Evolutionary conservation across 371 early-diverging fungal species (phyloP).

Genomic region (Mucor indicus): DNA sequence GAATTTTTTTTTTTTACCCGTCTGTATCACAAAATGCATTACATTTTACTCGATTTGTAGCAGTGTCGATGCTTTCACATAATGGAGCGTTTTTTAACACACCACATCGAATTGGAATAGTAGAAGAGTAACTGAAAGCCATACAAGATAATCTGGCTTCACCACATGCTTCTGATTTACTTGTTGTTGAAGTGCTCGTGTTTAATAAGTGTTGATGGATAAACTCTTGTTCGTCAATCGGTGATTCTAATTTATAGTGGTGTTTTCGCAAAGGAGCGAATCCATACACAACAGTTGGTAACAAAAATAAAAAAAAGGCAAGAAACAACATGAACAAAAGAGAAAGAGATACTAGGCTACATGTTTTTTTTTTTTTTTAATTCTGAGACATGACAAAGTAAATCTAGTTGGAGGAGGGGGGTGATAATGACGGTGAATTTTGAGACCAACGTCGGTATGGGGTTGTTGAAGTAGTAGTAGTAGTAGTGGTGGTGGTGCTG

Average conservation of each 20-base stretch:
- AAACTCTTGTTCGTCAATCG: slow-evolving; percentile 2
- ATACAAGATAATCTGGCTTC: slow-evolving; percentile 8
- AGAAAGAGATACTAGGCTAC: neutral
- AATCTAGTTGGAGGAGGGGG: neutral
- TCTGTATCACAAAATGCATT: slow-evolving; percentile 13
- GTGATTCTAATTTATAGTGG: slow-evolving; percentile 2
- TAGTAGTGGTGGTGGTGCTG: too few relatives aligned
- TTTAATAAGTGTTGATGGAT: neutral
- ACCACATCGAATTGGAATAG: slow-evolving; percentile 6
- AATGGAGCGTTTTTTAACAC: neutral
- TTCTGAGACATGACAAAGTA: slow-evolving; percentile 1
- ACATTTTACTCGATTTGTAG: neutral
- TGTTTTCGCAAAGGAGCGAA: slow-evolving; percentile 10
- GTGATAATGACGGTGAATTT: neutral
- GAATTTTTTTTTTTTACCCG: slow-evolving; percentile 3
- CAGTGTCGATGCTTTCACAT: slow-evolving; percentile 4
- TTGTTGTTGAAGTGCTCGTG: neutral
- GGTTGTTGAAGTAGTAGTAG: too few relatives aligned
- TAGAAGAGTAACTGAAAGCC: slow-evolving; percentile 4
- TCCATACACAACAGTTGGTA: neutral
- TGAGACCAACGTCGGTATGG: too few relatives aligned
- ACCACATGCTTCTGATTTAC: slow-evolving; percentile 1
- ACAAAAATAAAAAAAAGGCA: neutral
- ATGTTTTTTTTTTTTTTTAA: neutral
- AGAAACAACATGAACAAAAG: neutral